phyloP scores from a whole-genome alignment of 345 rosid species.

The Sonneratia alba region DNA sequence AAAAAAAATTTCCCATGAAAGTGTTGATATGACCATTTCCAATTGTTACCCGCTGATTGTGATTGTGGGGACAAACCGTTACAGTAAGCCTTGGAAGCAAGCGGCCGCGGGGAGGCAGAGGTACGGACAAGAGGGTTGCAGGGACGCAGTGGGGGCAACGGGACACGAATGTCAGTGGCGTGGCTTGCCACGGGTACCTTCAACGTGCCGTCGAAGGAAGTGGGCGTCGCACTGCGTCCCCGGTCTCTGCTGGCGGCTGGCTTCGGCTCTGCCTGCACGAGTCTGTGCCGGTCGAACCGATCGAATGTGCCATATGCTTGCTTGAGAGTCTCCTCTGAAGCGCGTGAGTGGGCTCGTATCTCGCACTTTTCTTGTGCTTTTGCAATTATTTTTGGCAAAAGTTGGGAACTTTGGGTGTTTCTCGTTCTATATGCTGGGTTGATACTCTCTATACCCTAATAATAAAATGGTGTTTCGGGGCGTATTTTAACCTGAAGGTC shows the following conservation, averaged over 20 bases:
- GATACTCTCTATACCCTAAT: background rate
- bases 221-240: slow-evolving; percentile 16
- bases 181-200: slow-evolving; percentile 30
- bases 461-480: background rate
- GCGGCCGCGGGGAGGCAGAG: too few species aligned
- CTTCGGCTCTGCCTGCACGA: slow-evolving; percentile 27
- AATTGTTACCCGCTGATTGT: too few species aligned
- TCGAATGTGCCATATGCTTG: slow-evolving; percentile 31
- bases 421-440: background rate
- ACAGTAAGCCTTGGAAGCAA: too few species aligned
- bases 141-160: background rate
- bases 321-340: slow-evolving; percentile 22
- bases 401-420: background rate
- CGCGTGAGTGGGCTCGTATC: slow-evolving; percentile 22
- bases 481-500: background rate
- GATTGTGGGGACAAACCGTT: too few species aligned
- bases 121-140: background rate
- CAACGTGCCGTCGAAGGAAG: slow-evolving; percentile 25
- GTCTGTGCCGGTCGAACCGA: slow-evolving; percentile 23
- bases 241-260: slow-evolving; percentile 22
- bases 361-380: background rate
- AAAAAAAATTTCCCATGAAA: too few species aligned
- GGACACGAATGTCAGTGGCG: slow-evolving; percentile 19
- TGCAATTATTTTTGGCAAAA: background rate
- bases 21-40: too few species aligned